phyloP scores from a whole-genome alignment of 2,329 filamentous ascomycete species.

The Xylaria sp. region DNA sequence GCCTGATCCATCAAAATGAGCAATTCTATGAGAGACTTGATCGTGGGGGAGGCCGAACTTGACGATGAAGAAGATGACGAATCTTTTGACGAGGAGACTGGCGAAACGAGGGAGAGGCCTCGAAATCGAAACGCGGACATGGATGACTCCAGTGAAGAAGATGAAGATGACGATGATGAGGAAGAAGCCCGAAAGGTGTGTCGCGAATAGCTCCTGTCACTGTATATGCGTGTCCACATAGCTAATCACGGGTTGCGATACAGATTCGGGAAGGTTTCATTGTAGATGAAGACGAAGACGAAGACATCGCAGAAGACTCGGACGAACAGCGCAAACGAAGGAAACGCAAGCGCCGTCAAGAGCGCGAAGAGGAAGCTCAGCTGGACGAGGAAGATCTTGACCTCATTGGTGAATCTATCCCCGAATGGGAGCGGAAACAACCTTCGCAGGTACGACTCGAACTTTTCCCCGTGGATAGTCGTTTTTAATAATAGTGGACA shows the following conservation, averaged over 20 bases:
- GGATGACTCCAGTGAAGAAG: conserved; percentile 89
- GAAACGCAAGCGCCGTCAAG: conserved; percentile 73
- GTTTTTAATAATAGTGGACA: conserved; percentile 41
- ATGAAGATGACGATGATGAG: conserved; percentile 89
- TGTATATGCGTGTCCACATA: not conserved
- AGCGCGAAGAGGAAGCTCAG: conserved; percentile 83
- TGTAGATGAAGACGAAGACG: conserved; percentile 79
- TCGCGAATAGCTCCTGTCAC: conserved; percentile 25
- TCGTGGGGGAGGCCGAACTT: conserved; percentile 83
- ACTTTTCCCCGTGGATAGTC: not conserved
- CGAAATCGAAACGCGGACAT: conserved; percentile 51
- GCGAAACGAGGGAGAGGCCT: conserved; percentile 55
- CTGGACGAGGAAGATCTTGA: conserved; percentile 97
- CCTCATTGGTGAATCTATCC: conserved; percentile 82
- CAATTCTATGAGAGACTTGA: conserved; percentile 70
- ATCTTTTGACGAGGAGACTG: conserved; percentile 77
- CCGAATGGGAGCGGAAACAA: conserved; percentile 68
- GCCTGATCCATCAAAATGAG: conserved; percentile 54
- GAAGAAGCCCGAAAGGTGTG: conserved; percentile 76
- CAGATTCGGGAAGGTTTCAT: conserved; percentile 95
- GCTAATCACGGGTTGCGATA: conserved; percentile 20
- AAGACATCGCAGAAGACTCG: conserved; percentile 65
- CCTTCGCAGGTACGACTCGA: conserved; percentile 66
- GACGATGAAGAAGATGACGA: conserved; percentile 86
- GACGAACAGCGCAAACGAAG: conserved; percentile 65